Base-by-base conservation (phyloP, 768 basidiomycete species). In the Rhodosporidiobolus odoratus region DNA sequence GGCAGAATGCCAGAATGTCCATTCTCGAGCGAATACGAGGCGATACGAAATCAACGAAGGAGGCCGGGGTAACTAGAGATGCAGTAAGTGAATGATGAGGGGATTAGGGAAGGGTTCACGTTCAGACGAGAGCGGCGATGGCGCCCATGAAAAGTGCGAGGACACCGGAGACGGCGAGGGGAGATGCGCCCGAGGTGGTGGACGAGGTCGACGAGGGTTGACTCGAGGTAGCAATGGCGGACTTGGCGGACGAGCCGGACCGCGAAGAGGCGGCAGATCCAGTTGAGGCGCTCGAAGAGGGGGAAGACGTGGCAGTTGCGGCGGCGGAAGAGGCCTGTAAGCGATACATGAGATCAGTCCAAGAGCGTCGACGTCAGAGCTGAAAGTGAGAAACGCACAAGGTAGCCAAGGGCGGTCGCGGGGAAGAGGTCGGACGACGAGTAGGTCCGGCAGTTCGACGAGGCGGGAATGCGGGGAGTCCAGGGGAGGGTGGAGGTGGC, bases 401-500 rank as follows among this genome's bases (percentile, higher is more conserved):
- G 63, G 64, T 65, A 70, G 37, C 69, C 69, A 21, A 70, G 52
- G 15, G 45, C 38, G 3, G 69, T 32, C 5, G 61, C 41, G 16
- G 70, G 47, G 65, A 67, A 77, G 32, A 78, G 58, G 12, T 70
- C 66, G 34, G 72, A 53, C 21, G 73, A 75, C 37, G 41, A 30
- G 73, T 69, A 76, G 41, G 77, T 73, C 35, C 65, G 61, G 76
- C 78, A 78, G 65, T 69, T 72, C 25, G 77, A 78, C 4, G 75
- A 68, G 15, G 77, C 72, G 5, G 78, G 78, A 54, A 76, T 62
- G 13, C 63, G 56, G 4, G 75, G 71, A 4, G 66, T 66, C 65
- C 72, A 78, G 9, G 78, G 77, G 4, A 78, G 63, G 27, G 76
- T 69, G 37, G 62, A 64, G 53, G 62, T 70, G 34, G 66, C 56